A percentile compares a stretch with the other conserved stretches of the same genome.
Evolutionary conservation across 192 early-diverging fungal species (phyloP).

Genomic region (Cladochytrium replicatum): DNA sequence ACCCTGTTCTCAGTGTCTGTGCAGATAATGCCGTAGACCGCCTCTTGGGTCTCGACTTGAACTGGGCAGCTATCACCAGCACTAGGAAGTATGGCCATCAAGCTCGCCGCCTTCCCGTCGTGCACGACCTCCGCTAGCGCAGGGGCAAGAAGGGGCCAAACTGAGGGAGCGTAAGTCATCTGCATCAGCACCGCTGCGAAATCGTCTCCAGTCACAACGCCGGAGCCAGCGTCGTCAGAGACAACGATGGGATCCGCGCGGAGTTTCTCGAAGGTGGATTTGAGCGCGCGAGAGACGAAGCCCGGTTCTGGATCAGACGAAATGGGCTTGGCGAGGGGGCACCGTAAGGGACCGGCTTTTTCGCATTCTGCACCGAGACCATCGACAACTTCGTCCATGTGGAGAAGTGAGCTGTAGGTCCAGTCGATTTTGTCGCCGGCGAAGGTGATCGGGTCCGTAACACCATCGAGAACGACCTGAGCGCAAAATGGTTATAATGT

Average conservation of each 20-base stretch:
- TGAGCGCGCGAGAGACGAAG: background rate
- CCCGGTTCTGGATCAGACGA: background rate
- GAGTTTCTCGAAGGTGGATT: slow-evolving; percentile 7
- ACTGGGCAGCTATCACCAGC: too few species aligned
- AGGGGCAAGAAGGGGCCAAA: slow-evolving; percentile 11
- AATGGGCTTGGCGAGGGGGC: slow-evolving; percentile 11
- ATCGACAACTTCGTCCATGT: slow-evolving; percentile 15
- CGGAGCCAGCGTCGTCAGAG: slow-evolving; percentile 5
- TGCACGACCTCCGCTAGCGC: background rate
- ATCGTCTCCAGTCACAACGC: background rate
- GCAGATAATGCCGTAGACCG: too few species aligned
- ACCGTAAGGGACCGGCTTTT: slow-evolving; percentile 20
- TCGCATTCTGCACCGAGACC: slow-evolving; percentile 23
- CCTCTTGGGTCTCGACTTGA: too few species aligned
- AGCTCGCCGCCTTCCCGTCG: too few species aligned
- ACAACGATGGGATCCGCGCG: slow-evolving; percentile 4
- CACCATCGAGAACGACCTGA: slow-evolving; percentile 23
- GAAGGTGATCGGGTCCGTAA: slow-evolving; percentile 22
- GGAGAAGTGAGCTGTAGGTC: slow-evolving; percentile 4
- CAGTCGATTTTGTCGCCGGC: slow-evolving; percentile 9
- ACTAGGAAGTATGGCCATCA: too few species aligned
- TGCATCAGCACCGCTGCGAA: background rate
- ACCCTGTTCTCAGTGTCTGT: too few species aligned
- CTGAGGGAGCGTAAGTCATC: slow-evolving; percentile 6
- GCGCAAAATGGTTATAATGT: too few species aligned